These are phyloP conservation scores for Russula dissimulans DNA, from an alignment of 768 basidiomycete species.

Conservation along the genomic window DNA sequence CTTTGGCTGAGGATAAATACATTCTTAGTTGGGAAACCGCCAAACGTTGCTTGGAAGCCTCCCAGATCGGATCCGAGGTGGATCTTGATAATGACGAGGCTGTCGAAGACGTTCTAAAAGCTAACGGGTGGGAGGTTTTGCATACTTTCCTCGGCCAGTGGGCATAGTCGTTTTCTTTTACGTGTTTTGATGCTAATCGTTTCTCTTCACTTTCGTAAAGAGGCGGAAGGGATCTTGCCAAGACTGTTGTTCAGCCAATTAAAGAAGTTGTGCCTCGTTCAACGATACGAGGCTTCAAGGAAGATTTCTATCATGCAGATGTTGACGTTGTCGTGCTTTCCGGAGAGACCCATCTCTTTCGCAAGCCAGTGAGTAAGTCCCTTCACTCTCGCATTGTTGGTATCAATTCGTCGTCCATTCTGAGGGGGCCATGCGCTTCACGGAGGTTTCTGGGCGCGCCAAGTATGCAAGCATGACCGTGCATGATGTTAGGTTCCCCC, in stretches of 20 bases:
- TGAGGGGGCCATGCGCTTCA: constrained; percentile 16
- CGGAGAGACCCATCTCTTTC: constrained; percentile 32
- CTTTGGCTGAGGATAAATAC: background rate
- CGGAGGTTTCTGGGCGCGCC: background rate
- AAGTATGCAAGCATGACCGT: constrained; percentile 9
- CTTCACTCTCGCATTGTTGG: background rate
- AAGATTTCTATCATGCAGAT: constrained; percentile 29
- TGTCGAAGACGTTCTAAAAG: constrained; percentile 27
- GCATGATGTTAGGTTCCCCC: background rate
- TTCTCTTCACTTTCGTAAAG: constrained; percentile 20
- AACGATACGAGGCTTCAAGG: constrained; percentile 33
- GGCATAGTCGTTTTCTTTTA: constrained; percentile 17
- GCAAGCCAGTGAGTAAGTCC: constrained; percentile 31
- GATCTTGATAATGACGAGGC: constrained; percentile 23
- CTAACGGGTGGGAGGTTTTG: constrained; percentile 33
- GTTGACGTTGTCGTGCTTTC: constrained; percentile 32
- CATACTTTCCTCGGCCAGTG: constrained; percentile 34
- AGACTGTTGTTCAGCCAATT: constrained; percentile 33
- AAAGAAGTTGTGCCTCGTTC: constrained; percentile 30
- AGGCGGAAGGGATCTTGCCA: constrained; percentile 30
- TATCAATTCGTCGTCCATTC: background rate
- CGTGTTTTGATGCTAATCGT: background rate
- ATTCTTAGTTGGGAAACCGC: constrained; percentile 4
- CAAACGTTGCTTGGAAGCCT: background rate
- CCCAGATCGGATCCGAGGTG: background rate